phyloP scores from a whole-genome alignment of 176 grass and related monocot species.

The Triticum timopheevii region DNA sequence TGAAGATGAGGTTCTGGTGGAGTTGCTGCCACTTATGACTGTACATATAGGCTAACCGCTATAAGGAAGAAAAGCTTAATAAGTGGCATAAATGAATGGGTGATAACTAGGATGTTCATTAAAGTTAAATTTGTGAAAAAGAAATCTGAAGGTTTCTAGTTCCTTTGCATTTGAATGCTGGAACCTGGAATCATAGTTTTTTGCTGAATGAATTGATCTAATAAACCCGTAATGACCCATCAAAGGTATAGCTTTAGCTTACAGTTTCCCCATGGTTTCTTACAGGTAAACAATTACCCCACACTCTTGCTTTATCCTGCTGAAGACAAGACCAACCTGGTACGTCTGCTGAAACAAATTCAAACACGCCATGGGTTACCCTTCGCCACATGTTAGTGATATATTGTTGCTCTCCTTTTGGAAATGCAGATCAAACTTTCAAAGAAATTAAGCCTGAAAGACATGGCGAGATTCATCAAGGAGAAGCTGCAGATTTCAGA shows the following conservation, averaged over 20 bases:
- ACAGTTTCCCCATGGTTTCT: neutral
- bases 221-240: neutral
- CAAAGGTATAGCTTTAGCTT: neutral
- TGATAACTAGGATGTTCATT: neutral
- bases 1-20: conserved; percentile 15
- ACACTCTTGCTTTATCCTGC: conserved; percentile 53
- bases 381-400: neutral
- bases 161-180: conserved; percentile 1
- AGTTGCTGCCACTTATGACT: neutral
- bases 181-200: neutral
- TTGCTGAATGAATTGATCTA: neutral
- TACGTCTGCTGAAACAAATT: conserved; percentile 28
- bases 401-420: neutral
- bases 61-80: neutral
- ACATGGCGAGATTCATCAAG: conserved; percentile 48
- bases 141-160: neutral
- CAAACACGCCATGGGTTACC: neutral
- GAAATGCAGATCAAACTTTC: conserved; percentile 62
- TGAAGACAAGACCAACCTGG: conserved; percentile 64
- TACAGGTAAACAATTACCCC: conserved; percentile 72
- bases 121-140: neutral
- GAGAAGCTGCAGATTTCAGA: conserved; percentile 42
- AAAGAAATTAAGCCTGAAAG: conserved; percentile 59
- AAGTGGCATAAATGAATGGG: neutral
- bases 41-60: neutral